Base-by-base conservation (phyloP, 2,329 filamentous ascomycete genomes). In the Pseudogymnoascus pannorum region DNA sequence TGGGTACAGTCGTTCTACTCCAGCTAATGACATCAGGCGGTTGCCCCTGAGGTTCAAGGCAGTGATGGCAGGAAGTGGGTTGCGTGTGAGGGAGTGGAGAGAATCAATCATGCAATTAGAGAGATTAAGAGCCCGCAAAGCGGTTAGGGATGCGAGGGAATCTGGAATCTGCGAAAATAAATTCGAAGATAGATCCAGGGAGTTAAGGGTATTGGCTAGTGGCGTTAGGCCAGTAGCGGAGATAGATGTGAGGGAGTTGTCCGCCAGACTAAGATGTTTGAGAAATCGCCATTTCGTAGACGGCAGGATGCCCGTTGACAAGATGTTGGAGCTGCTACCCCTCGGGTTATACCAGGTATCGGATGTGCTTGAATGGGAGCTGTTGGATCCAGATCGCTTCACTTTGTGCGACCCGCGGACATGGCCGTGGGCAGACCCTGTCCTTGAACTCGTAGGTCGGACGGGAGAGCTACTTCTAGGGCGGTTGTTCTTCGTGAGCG, bases 81-180 rank as follows among this genome's bases (percentile, higher is more conserved):
- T 94, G 65, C 89, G 86, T 2, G 87, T 87, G 42, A 99, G 79
- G 1, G 93, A 96, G 69, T 95, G 89, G 61, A 99, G 80, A 14
- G 92, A 94, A 68, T 93, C 90, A 65, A 99, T 97, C 92, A 97
- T 97, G 80, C 93, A 97, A 70, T 96, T 89, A 3, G 93, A 96
- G 24, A 99, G 80, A 70, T 99, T 97, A 60, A 99, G 78, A 22
- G 94, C 92, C 66, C 92, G 87, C n/a, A 99, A 82, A 26, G 91
- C 88, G 18, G 91, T 92, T 62, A 99, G 79, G 8, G 85, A 89
- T 11, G 92, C 88, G 62, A 99, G 78, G 69, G 90, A 94, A 73
- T 97, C 94, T 1, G 94, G 94, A 60, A 97, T 88, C 73, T 97
- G 90, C n/a, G 86, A 87, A 73, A 99, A 96, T 31, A 96, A 84